A percentile compares a stretch with the other conserved stretches of the same genome.
Conservation (phyloP, 1,139 yeast species). For the Zygotorulaspora mrakii region DNA sequence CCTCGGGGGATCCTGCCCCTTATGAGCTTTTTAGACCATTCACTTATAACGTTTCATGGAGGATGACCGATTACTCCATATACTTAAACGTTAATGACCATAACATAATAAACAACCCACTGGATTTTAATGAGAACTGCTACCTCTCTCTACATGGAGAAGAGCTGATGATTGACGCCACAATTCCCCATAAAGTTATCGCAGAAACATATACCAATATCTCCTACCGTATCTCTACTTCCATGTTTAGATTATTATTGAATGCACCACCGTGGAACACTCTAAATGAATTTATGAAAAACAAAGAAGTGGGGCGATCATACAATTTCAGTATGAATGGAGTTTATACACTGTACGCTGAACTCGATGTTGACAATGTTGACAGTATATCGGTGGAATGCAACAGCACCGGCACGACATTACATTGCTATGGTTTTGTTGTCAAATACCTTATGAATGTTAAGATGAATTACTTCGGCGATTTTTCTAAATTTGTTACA, state of each 20-base stretch:
- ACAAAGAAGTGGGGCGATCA: constrained; percentile 62
- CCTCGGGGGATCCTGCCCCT: constrained; percentile 65
- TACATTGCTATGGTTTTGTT: constrained; percentile 75
- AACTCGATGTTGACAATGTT: constrained; percentile 59
- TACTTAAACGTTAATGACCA: constrained; percentile 78
- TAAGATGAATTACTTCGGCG: constrained; percentile 88
- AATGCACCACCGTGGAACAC: constrained; percentile 95
- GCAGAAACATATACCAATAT: constrained; percentile 56
- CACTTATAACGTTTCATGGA: constrained; percentile 60
- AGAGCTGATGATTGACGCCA: constrained; percentile 45
- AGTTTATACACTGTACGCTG: constrained; percentile 57
- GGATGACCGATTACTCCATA: constrained; percentile 51
- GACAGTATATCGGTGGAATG: constrained; percentile 68
- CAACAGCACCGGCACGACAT: constrained; percentile 60
- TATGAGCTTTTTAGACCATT: constrained; percentile 77
- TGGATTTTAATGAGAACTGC: constrained; percentile 76
- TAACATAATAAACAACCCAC: constrained; percentile 83
- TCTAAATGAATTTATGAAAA: constrained; percentile 60
- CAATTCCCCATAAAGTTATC: constrained; percentile 61
- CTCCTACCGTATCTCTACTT: constrained; percentile 52
- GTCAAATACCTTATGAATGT: constrained; percentile 72
- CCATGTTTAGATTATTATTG: constrained; percentile 57
- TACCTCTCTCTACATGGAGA: constrained; percentile 73
- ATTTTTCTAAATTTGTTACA: constrained; percentile 74
- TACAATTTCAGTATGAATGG: constrained; percentile 61